phyloP scores from a whole-genome alignment of 2,329 filamentous ascomycete species.

The Cercospora berteroae region DNA sequence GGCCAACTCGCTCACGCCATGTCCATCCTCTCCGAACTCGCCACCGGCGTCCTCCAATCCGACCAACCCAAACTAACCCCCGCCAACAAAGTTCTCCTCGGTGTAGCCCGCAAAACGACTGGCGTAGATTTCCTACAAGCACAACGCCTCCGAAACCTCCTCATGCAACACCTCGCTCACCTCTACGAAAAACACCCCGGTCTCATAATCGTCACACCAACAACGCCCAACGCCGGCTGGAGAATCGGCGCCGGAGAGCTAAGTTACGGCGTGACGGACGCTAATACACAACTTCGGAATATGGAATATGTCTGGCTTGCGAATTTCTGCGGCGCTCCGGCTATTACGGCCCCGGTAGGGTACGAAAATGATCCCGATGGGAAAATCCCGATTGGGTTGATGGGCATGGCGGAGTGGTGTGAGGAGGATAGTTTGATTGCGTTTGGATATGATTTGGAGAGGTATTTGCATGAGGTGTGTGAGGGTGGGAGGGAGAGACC shows the following conservation, averaged over 20 bases:
- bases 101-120: constrained; percentile 62
- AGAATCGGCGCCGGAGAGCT: constrained; percentile 57
- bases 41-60: constrained; percentile 47
- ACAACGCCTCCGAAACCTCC: constrained; percentile 68
- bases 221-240: constrained; percentile 74
- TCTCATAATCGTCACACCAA: constrained; percentile 75
- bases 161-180: constrained; percentile 75
- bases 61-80: constrained; percentile 56
- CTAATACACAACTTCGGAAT: constrained; percentile 67
- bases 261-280: constrained; percentile 65
- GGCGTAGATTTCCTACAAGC: constrained; percentile 69
- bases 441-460: constrained; percentile 54
- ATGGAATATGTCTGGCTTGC: constrained; percentile 87
- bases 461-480: constrained; percentile 43
- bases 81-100: constrained; percentile 69
- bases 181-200: constrained; percentile 71
- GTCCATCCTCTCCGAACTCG: constrained; percentile 72
- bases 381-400: constrained; percentile 54
- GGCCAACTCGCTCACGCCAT: constrained; percentile 74
- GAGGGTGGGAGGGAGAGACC: constrained; percentile 40
- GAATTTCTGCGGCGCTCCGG: constrained; percentile 77
- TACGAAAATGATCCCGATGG: constrained; percentile 61
- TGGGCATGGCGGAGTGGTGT: constrained; percentile 57
- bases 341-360: constrained; percentile 71
- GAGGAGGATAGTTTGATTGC: constrained; percentile 53